A percentile compares a stretch with the other conserved stretches of the same genome.
Conservation (phyloP, 176 grass and related monocot genomes). For the Metroxylon sagu region DNA sequence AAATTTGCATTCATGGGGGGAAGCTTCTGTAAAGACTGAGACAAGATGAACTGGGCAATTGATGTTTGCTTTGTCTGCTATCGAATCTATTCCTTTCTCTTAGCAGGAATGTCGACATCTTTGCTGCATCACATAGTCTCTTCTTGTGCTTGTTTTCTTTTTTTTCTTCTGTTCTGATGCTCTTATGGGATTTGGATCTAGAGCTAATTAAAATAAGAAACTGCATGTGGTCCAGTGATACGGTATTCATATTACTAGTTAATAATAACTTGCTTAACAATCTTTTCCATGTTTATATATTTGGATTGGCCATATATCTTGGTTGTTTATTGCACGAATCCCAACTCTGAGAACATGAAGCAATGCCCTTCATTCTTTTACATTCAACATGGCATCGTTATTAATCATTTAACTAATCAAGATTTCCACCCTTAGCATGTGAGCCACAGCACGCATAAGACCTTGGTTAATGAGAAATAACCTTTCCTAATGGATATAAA, state of each 20-base stretch:
- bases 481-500: background rate
- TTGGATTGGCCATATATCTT: background rate
- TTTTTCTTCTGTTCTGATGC: no score
- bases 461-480: constrained; percentile 37
- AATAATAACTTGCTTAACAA: constrained; percentile 10
- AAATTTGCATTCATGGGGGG: no score
- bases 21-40: no score
- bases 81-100: no score
- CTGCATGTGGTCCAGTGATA: no score
- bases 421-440: constrained; percentile 25
- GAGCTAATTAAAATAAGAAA: no score
- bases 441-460: constrained; percentile 27
- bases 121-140: no score
- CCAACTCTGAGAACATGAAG: constrained; percentile 19
- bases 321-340: constrained; percentile 10
- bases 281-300: constrained; percentile 10
- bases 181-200: no score
- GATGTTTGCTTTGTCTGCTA: no score
- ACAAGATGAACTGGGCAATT: no score
- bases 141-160: no score
- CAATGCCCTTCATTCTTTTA: constrained; percentile 14
- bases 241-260: background rate
- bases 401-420: constrained; percentile 27
- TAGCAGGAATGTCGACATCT: no score
- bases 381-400: constrained; percentile 3